Evolutionary conservation across 805 yeast genomes (phyloP).

Genomic region (Candida easanensis): DNA sequence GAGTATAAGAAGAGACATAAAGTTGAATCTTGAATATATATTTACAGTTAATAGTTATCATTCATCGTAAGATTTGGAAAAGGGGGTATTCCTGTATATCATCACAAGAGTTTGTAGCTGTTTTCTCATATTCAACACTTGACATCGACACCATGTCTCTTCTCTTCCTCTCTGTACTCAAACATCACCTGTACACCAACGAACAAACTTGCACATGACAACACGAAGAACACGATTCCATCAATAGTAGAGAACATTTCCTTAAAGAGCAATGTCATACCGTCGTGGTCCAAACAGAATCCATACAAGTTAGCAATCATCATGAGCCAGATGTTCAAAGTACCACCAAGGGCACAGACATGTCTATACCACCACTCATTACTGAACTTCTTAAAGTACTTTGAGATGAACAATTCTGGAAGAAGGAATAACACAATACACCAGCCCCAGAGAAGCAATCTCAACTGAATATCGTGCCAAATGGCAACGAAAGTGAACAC

Average conservation of each 20-base stretch:
- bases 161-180: slow-evolving; percentile 84
- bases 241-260: slow-evolving; percentile 70
- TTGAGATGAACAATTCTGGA: slow-evolving; percentile 76
- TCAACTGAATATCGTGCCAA: slow-evolving; percentile 96
- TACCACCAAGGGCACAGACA: slow-evolving; percentile 84
- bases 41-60: neutral
- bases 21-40: neutral
- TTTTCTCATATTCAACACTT: slow-evolving; percentile 47
- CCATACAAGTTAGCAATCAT: slow-evolving; percentile 95
- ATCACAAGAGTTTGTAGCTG: no score
- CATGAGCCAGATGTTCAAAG: slow-evolving; percentile 93
- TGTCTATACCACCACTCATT: slow-evolving; percentile 71
- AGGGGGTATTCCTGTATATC: no score
- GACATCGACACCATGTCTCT: slow-evolving; percentile 75
- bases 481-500: slow-evolving; percentile 95
- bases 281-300: slow-evolving; percentile 89
- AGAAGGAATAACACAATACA: slow-evolving; percentile 77
- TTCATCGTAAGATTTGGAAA: no score
- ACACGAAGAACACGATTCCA: slow-evolving; percentile 62
- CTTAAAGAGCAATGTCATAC: slow-evolving; percentile 59
- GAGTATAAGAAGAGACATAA: slow-evolving; percentile 57
- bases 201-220: slow-evolving; percentile 65
- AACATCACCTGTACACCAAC: slow-evolving; percentile 93
- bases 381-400: slow-evolving; percentile 36
- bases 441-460: slow-evolving; percentile 94